These are phyloP conservation scores for Hysterium pulicare DNA, from an alignment of 2,329 filamentous ascomycete species.

Conservation along the genomic window DNA sequence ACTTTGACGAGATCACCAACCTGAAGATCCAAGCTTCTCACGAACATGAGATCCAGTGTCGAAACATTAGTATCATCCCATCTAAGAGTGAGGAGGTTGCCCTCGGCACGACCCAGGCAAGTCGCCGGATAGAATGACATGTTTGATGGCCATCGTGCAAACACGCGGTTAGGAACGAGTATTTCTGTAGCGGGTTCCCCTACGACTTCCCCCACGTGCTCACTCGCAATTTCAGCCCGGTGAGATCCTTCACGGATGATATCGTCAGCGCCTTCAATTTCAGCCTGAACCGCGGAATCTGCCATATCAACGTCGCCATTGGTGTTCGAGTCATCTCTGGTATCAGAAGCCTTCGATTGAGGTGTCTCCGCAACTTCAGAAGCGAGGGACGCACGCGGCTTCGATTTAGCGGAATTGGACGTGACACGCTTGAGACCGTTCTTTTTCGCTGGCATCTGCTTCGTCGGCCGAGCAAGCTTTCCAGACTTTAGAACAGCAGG, in stretches of 20 bases:
- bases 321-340: background rate
- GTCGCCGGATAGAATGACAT: slow-evolving; percentile 59
- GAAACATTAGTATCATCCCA: slow-evolving; percentile 48
- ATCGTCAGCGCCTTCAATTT: background rate
- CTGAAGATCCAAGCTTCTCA: slow-evolving; percentile 43
- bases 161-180: slow-evolving; percentile 51
- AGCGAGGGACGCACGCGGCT: background rate
- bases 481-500: slow-evolving; percentile 24
- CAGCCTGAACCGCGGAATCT: background rate
- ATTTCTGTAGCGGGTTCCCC: slow-evolving; percentile 20
- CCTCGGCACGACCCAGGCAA: slow-evolving; percentile 48
- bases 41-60: slow-evolving; percentile 34
- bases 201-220: slow-evolving; percentile 9
- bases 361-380: slow-evolving; percentile 3
- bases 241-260: background rate
- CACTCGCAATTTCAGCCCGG: slow-evolving; percentile 6
- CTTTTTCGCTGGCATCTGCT: slow-evolving; percentile 14
- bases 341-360: background rate
- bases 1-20: slow-evolving; percentile 47
- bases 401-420: background rate
- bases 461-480: slow-evolving; percentile 12
- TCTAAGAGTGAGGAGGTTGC: slow-evolving; percentile 44
- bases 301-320: background rate
- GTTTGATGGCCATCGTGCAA: slow-evolving; percentile 57
- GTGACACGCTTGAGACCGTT: slow-evolving; percentile 12